Base-by-base conservation (phyloP, 805 yeast species). In the Ogataea naganishii region DNA sequence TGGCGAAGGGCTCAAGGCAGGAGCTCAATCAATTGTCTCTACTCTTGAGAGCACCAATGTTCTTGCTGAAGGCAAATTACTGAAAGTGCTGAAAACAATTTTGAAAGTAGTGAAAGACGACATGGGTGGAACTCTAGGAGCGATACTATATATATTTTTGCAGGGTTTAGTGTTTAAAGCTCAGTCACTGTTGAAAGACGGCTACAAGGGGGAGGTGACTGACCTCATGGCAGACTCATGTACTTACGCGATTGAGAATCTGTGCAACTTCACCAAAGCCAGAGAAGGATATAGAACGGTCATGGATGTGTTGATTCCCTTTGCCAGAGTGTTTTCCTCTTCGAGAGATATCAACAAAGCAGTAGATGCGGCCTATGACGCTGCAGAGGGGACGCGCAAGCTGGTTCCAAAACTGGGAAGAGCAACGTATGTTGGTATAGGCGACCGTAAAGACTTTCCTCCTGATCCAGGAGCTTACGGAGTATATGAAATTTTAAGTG, bases 381-480 rank as follows among this genome's bases (percentile, higher is more conserved):
- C 56, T 8, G 62, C 62, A 4, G 62, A 57, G 34, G 52, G 54
- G n/a, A 58, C 64, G 2, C 38, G 60, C 25, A 48, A 40, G 20
- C 36, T 58, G 29, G 36, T 33, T n/a, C 60, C 64, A 7, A 51
- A 49, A 27, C 40, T 58, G 9, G 64, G 64, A 9, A 44, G 64
- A 34, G 64, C 62, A 10, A 40, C 60, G 4, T 58, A 58, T 30
- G 64, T 58, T 27, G 63, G 61, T 13, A 47, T 50, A 9, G 39
- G 45, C 13, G 52, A 43, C 1, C 41, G 44, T 10, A 39, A 35
- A 18, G 56, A 44, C 18, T 52, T 55, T 30, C 60, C 60, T 7
- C 64, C 64, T 6, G 64, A 58, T 30, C 62, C 64, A n/a, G 64
- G 64, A 15, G 62, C 64, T 10, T 58, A 54, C 32, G 64, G 60